Evolutionary conservation across 805 yeast genomes (phyloP).

Genomic region (Lachancea sp.): DNA sequence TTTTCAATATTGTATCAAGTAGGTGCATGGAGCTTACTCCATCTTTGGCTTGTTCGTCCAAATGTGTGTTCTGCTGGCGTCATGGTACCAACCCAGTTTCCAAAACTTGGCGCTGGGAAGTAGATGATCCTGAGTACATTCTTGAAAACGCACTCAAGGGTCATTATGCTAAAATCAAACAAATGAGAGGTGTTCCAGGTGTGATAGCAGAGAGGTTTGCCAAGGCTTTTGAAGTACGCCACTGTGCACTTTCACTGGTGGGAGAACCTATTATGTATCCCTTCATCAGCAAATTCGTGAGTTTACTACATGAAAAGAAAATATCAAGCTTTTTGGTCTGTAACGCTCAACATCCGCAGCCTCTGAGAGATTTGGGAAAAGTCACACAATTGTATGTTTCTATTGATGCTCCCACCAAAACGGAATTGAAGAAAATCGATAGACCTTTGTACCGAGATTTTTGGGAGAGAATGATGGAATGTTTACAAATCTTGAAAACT

Average conservation of each 20-base stretch:
- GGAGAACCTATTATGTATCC: conserved; percentile 96
- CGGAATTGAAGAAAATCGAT: conserved; percentile 74
- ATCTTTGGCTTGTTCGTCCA: conserved; percentile 85
- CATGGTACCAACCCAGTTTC: conserved; percentile 97
- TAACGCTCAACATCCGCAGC: conserved; percentile 93
- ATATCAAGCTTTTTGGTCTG: conserved; percentile 88
- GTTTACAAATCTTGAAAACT: conserved; percentile 72
- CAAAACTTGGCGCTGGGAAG: conserved; percentile 94
- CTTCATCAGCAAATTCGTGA: conserved; percentile 76
- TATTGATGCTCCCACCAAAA: conserved; percentile 87
- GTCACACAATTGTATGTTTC: conserved; percentile 91
- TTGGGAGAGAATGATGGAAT: conserved; percentile 81
- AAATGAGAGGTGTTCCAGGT: conserved; percentile 94
- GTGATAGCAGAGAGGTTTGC: conserved; percentile 83
- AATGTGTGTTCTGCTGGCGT: conserved; percentile 96
- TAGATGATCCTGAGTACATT: conserved; percentile 80
- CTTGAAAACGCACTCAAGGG: conserved; percentile 81
- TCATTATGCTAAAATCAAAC: conserved; percentile 87
- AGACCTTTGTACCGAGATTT: conserved; percentile 84
- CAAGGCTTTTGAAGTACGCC: conserved; percentile 83
- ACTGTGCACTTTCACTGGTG: conserved; percentile 86
- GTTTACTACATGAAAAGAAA: conserved; percentile 68
- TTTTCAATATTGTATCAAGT: conserved; percentile 85
- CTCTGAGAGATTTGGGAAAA: conserved; percentile 56
- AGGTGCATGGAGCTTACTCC: conserved; percentile 96